Evolutionary conservation across 1,284 basidiomycete genomes (phyloP).

Genomic region (Malassezia furfur): DNA sequence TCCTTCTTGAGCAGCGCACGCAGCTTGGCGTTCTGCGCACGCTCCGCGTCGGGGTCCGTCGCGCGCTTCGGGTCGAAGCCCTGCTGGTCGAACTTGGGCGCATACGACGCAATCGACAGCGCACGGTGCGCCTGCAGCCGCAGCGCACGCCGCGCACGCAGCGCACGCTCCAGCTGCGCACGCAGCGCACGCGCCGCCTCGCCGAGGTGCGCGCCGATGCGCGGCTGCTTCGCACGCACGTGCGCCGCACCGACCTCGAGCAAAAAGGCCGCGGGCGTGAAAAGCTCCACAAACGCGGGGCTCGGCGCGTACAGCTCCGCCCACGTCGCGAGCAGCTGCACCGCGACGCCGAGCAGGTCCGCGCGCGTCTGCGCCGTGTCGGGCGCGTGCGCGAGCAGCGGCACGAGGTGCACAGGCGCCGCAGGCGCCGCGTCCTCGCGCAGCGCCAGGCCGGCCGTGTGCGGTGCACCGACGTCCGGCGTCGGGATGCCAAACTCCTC

Average conservation of each 20-base stretch:
- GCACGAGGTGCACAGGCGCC: conserved; percentile 2
- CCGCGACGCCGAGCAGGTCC: conserved; percentile 22
- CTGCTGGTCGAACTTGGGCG: conserved; percentile 79
- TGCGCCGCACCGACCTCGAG: conserved; percentile 11
- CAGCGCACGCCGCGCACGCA: conserved; percentile 66
- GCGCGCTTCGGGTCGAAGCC: conserved; percentile 66
- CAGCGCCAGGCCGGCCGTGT: conserved; percentile 18
- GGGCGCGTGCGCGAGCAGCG: conserved; percentile 6
- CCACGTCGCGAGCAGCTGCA: conserved; percentile 26
- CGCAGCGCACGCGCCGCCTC: conserved; percentile 50
- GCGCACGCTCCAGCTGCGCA: conserved; percentile 61
- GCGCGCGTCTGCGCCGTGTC: conserved; percentile 7
- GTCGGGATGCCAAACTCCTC: conserved; percentile 41
- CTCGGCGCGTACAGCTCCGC: conserved; percentile 33
- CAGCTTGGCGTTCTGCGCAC: conserved; percentile 76
- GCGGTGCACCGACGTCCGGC: conserved; percentile 30
- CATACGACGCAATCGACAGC: conserved; percentile 82
- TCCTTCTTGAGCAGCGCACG: conserved; percentile 88
- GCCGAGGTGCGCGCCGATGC: conserved; percentile 17
- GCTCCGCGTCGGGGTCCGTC: conserved; percentile 85
- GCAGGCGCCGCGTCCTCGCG: not conserved
- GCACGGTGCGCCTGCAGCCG: conserved; percentile 87
- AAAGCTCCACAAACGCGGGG: conserved; percentile 38
- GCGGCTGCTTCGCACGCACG: conserved; percentile 15
- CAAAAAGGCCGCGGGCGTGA: conserved; percentile 28